Evolutionary conservation across 305 asterid species (phyloP).

Genomic region (Fraxinus albicans): DNA sequence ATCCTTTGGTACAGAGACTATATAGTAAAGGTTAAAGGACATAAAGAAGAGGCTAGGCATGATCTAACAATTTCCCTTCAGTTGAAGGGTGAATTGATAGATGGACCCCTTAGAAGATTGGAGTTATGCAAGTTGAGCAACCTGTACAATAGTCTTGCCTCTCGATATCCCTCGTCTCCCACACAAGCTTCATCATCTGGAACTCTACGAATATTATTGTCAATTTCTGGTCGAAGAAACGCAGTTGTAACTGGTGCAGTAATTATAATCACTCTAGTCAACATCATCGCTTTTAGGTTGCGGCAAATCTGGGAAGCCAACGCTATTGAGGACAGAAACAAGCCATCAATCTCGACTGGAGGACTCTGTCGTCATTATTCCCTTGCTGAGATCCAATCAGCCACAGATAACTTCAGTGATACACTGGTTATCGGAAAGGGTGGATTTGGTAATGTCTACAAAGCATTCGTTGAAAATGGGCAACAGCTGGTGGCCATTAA

Average conservation of each 20-base stretch:
- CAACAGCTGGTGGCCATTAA: conserved; percentile 8
- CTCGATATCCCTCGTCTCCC: conserved; percentile 22
- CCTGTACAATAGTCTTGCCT: conserved; percentile 39
- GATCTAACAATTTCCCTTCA: conserved; percentile 25
- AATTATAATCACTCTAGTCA: conserved; percentile 8
- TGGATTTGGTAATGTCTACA: conserved; percentile 41
- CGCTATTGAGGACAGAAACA: conserved; percentile 15
- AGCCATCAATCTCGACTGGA: conserved; percentile 25
- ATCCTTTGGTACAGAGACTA: conserved; percentile 26
- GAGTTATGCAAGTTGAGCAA: conserved; percentile 49
- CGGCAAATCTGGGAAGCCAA: conserved; percentile 17
- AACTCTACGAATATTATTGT: neutral
- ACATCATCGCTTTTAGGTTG: conserved; percentile 15
- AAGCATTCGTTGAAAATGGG: conserved; percentile 31
- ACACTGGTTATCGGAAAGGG: conserved; percentile 33
- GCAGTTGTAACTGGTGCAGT: conserved; percentile 9
- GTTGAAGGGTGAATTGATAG: conserved; percentile 14
- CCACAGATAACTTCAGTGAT: conserved; percentile 34
- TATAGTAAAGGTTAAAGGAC: conserved; percentile 24
- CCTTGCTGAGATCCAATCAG: conserved; percentile 29
- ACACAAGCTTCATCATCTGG: neutral
- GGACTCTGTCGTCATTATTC: conserved; percentile 30
- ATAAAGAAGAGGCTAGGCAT: conserved; percentile 19
- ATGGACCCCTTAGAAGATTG: conserved; percentile 32
- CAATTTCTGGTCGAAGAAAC: conserved; percentile 12